phyloP scores from a whole-genome alignment of 257 asterid species.

The Scutellaria galericulata region DNA sequence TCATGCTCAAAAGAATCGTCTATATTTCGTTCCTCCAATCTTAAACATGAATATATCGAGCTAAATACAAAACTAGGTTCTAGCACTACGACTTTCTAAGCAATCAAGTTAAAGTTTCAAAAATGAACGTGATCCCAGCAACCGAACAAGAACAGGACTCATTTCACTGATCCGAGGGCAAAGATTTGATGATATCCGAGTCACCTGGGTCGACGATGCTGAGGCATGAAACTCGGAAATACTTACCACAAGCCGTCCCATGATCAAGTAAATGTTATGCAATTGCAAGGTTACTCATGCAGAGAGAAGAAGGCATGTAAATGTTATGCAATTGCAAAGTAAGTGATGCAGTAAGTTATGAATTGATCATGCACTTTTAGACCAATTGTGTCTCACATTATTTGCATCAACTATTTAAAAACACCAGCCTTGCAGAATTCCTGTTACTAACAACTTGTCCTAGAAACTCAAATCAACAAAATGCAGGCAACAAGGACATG shows the following conservation, averaged over 20 bases:
- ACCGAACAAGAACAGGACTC: not conserved
- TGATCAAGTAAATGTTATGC: constrained; percentile 45
- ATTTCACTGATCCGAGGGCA: constrained; percentile 61
- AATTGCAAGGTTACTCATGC: too few relatives aligned
- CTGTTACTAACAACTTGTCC: too few relatives aligned
- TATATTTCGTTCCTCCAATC: not conserved
- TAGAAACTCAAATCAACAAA: too few relatives aligned
- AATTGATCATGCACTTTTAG: too few relatives aligned
- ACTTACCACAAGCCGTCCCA: constrained; percentile 81
- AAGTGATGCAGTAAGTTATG: too few relatives aligned
- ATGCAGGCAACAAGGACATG: too few relatives aligned
- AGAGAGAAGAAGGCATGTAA: too few relatives aligned
- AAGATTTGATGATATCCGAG: constrained; percentile 71
- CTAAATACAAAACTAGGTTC: constrained; percentile 20
- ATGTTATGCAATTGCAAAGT: too few relatives aligned
- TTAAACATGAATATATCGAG: not conserved
- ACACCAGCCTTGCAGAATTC: too few relatives aligned
- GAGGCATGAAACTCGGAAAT: constrained; percentile 76
- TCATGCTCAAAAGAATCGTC: not conserved
- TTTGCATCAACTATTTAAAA: too few relatives aligned
- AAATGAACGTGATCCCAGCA: constrained; percentile 19
- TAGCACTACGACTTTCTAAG: constrained; percentile 9
- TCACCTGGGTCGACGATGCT: constrained; percentile 84
- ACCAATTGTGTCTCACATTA: too few relatives aligned
- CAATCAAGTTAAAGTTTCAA: constrained; percentile 1